Base-by-base conservation (phyloP, 345 rosid species). In the Lepidium sativum region DNA sequence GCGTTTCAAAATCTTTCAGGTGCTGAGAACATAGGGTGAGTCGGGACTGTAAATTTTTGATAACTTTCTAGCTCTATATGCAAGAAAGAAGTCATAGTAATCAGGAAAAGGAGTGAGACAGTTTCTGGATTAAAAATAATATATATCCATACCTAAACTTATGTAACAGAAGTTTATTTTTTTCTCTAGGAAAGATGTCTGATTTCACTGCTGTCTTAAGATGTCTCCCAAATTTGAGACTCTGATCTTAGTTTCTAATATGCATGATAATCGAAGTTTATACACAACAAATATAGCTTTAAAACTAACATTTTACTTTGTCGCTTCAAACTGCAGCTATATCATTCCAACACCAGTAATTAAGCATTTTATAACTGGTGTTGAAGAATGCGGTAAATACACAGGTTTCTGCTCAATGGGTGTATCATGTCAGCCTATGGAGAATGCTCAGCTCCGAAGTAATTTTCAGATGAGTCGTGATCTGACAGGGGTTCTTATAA, bases 21-120 rank as follows among this genome's bases (percentile, higher is more conserved):
- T 73, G 88, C 92, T 74, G 98, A 92, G 78, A 88, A 89, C 68
- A 92, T 89, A 45, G 95, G 98, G 95, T 89, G 78, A 75, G 94
- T 79, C 59, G 14, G 35, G 13, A 37, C 7, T 53, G 15, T 40
- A 1, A 20, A 2, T 34, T 33, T 31, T 16, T 6, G 1, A 2
- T 38, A 13, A n/a, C 0, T 15, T 41, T 16, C 7, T 69, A 49
- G 15, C 35, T 60, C 4, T 10, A 1, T n/a, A 4, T 21, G 42
- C 34, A 3, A 4, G 27, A 32, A 11, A 27, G 0, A 37, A 40
- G 50, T 6, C 13, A 29, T 18, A 6, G 15, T 15, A 29, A 38
- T 42, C 33, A 6, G 33, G 10, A 7, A 37, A 44, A 25, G 1
- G 25, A 6, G 11, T 13, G 5, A 38, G 48, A 31, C 3, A 29